Evolutionary conservation across 169 alveolate species (phyloP).

Genomic region (Plasmodium relictum): DNA sequence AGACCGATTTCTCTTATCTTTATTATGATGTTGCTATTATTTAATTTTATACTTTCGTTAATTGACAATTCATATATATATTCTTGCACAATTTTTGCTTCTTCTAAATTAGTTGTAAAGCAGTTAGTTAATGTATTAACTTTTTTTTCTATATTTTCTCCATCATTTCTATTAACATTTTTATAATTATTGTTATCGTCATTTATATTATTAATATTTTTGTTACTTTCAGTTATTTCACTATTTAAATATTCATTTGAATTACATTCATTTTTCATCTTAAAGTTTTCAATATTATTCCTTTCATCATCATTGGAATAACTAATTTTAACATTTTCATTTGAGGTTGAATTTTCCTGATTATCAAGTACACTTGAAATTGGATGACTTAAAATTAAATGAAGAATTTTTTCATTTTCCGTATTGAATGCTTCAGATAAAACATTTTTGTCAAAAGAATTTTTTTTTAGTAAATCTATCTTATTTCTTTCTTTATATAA

Average conservation of each 20-base stretch:
- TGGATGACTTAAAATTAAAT: conserved; percentile 83
- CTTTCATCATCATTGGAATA: background rate
- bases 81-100: conserved; percentile 67
- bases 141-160: background rate
- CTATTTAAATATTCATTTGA: background rate
- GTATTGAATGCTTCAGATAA: conserved; percentile 83
- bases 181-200: background rate
- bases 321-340: background rate
- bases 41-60: conserved; percentile 5
- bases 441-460: conserved; percentile 77
- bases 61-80: conserved; percentile 17
- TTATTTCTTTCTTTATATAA: conserved; percentile 66
- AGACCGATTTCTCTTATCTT: conserved; percentile 76
- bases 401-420: conserved; percentile 80
- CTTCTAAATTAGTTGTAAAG: conserved; percentile 34
- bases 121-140: background rate
- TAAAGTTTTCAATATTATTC: background rate
- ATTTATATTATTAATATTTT: background rate
- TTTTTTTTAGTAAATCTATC: conserved; percentile 70
- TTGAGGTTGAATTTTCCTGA: background rate
- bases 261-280: background rate
- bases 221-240: background rate
- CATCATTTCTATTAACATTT: background rate
- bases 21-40: conserved; percentile 28
- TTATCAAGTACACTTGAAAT: conserved; percentile 61